Base-by-base conservation (phyloP, 768 basidiomycete species). In the Rickenella mellea region DNA sequence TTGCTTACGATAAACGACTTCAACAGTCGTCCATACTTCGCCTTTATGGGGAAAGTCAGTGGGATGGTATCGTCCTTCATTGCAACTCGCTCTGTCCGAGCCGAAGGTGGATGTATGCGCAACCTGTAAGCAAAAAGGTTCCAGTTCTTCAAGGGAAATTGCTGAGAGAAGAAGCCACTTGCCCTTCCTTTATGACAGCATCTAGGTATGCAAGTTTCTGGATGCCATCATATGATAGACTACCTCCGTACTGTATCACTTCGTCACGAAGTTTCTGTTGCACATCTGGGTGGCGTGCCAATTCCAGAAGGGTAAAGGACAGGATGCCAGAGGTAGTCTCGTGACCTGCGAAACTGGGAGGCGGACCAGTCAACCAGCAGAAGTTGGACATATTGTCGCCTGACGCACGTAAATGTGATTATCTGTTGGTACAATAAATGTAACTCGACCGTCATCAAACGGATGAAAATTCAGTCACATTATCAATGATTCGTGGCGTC, bases 201-300 rank as follows among this genome's bases (percentile, higher is more conserved):
- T 60, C 60, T 15, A 63, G 45, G 40, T 52, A 55, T 3, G 55
- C 51, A 21, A 37, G 33, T 5, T 27, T 6, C 15, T 39, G 32
- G 9, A 43, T 19, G 14, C 41, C 36, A 7, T 48, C 47, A 17
- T 43, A 48, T 15, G 14, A 31, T 6, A 60, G 49, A 11, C 53
- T 43, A 22, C 48, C 40, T 76, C 1, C 64, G 51, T 8, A 79
- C 60, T 0, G n/a, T n/a, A n/a, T n/a, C 6, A 50, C 37, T 26
- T 47, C 42, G 28, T 55, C 49, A 8, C 64, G 51, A 1, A 66
- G 49, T 26, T 47, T 41, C 22, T 50, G 48, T 45, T 66, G 64
- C 11, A 53, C 28, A 1, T 59, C 56, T 1, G 56, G 57, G 46
- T 60, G 44, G 22, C 52, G 51, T 12, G 56, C 46, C n/a, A 66